Base-by-base conservation (phyloP, 129 eudicot genomes). In the Arctium minus region DNA sequence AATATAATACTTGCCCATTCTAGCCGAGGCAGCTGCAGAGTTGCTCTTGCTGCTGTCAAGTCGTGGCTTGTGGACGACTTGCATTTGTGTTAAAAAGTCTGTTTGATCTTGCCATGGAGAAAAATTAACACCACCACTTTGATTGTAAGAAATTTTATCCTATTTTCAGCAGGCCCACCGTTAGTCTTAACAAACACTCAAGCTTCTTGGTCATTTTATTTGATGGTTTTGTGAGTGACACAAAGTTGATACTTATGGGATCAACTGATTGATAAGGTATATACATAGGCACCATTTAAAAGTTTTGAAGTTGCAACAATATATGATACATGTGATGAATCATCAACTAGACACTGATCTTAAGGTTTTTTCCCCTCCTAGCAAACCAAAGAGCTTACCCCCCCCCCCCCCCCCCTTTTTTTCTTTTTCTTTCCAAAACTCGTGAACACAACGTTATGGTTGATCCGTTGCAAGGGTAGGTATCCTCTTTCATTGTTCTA, bases 11-110 rank as follows among this genome's bases (percentile, higher is more conserved):
- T 96, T 80, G 98, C 99, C 30, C 99, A 93, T 91, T 92, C 99
- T 82, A 93, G 99, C 68, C 90, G 99, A 96, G 84, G 97, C 99
- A 36, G 97, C 99, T 72, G 98, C 98, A 37, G 95, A 93, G 87
- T 96, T 82, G 99, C 99, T 74, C 97, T 98, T 53, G 92, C 97
- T 85, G 97, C 99, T n/a, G 32, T 6, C 31, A 64, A 88, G 83
- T 89, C 95, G 31, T 96, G 98, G 97, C 97, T 35, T 94, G 98
- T 83, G 98, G 92, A 80, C 88, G 97, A 15, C 97, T 94, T 79
- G 96, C 97, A 30, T 92, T 88, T 85, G 98, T 94, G 80, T 82
- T 94, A 39, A 82, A 79, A 38, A 94, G 86, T 76, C 94, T 94
- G 56, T 94, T 94, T 73, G 97, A 92, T 85, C 86, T 94, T 87